Conservation (phyloP, 352 stramenopile genomes). For the Pythium plurisporium region DNA sequence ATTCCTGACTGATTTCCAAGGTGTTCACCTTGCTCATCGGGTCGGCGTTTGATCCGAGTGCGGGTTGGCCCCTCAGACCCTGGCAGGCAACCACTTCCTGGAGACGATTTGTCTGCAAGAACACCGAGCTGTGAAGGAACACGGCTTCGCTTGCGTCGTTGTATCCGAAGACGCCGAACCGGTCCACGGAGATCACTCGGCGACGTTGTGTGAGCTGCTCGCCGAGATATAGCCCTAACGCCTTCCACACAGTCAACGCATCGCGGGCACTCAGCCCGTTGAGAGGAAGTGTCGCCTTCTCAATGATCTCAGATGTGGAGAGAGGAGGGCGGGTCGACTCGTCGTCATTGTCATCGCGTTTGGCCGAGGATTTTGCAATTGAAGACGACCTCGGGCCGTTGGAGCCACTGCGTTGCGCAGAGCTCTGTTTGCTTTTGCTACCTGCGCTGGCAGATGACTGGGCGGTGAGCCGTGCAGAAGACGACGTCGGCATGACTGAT, state of each 20-base stretch:
- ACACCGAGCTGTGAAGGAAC: constrained; percentile 36
- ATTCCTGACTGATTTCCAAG: constrained; percentile 24
- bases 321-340: constrained; percentile 2
- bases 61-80: constrained; percentile 20
- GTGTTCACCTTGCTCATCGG: constrained; percentile 26
- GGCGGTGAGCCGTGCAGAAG: constrained; percentile 6
- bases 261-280: constrained; percentile 25
- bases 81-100: constrained; percentile 24
- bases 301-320: constrained; percentile 35
- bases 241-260: constrained; percentile 36
- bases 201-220: constrained; percentile 27
- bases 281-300: constrained; percentile 36
- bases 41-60: constrained; percentile 20
- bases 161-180: constrained; percentile 39
- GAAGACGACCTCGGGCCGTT: neutral
- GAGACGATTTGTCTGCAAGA: constrained; percentile 43
- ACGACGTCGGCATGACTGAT: constrained; percentile 14
- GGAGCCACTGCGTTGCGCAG: neutral
- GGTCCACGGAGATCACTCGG: constrained; percentile 26
- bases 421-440: neutral
- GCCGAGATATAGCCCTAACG: constrained; percentile 30
- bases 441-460: neutral
- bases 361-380: neutral
- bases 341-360: neutral
- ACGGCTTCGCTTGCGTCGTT: constrained; percentile 30